Conservation (phyloP, 2,329 filamentous ascomycete genomes). For the Ilyonectria mors-panacis region DNA sequence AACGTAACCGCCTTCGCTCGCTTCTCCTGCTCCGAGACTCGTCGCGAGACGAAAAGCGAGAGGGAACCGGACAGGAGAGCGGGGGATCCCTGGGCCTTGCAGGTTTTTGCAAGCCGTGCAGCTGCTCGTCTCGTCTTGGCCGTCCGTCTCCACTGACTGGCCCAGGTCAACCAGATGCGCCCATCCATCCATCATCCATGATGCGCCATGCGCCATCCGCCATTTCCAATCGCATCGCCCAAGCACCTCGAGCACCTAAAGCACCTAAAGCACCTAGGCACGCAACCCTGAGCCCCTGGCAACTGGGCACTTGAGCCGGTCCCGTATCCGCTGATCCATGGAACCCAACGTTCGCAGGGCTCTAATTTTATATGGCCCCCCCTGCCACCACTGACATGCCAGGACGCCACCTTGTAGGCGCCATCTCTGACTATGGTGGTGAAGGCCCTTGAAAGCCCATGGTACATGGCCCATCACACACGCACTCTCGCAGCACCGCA, state of each 20-base stretch:
- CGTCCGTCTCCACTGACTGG: conserved; percentile 38
- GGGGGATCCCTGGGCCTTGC: conserved; percentile 36
- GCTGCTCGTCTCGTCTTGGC: conserved; percentile 35
- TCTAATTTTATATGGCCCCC: conserved; percentile 63
- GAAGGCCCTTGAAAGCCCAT: conserved; percentile 22
- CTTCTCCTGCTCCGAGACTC: conserved; percentile 5
- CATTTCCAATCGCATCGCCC: conserved; percentile 30
- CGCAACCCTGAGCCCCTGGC: conserved; percentile 37
- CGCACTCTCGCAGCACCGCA: conserved; percentile 40
- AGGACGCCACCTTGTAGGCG: conserved; percentile 58
- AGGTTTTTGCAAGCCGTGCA: conserved; percentile 37
- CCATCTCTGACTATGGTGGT: conserved; percentile 58
- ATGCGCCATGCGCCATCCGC: conserved; percentile 40
- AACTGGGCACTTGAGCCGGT: conserved; percentile 44
- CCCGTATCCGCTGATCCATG: conserved; percentile 50
- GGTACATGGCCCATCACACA: conserved; percentile 54
- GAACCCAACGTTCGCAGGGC: conserved; percentile 49
- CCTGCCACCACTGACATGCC: conserved; percentile 60
- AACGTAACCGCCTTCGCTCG: conserved; percentile 25
- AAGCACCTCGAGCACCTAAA: conserved; percentile 1
- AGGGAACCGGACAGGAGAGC: conserved; percentile 17
- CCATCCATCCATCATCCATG: conserved; percentile 34
- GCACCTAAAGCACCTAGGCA: conserved; percentile 12
- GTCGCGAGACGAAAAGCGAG: conserved; percentile 6
- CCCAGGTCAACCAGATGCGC: conserved; percentile 24